phyloP scores from a whole-genome alignment of 768 basidiomycete species.

The Dioszegia hungarica region DNA sequence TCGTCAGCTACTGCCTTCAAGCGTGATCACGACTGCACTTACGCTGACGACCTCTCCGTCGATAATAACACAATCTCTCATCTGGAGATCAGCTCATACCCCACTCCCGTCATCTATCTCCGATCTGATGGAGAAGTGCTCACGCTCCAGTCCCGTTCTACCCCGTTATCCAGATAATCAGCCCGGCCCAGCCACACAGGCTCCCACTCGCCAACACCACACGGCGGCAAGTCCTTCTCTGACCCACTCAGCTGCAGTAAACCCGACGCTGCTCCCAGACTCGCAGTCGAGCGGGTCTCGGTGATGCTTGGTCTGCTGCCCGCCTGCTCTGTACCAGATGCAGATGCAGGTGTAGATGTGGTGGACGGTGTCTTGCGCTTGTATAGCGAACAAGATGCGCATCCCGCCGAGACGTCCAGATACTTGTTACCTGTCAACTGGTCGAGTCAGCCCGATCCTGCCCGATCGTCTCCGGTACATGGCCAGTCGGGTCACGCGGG shows the following conservation, averaged over 20 bases:
- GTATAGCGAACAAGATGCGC: conserved; percentile 42
- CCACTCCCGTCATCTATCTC: not conserved
- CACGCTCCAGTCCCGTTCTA: conserved; percentile 47
- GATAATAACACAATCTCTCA: conserved; percentile 38
- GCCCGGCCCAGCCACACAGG: conserved; percentile 42
- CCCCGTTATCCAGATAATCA: conserved; percentile 44
- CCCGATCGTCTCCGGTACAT: too few relatives aligned
- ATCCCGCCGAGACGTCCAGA: conserved; percentile 43
- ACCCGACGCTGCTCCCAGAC: conserved; percentile 1
- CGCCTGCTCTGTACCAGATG: too few relatives aligned
- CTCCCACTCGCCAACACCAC: conserved; percentile 45
- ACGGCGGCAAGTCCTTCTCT: not conserved
- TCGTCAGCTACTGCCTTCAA: conserved; percentile 18
- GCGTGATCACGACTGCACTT: conserved; percentile 5
- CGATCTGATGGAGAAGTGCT: conserved; percentile 6
- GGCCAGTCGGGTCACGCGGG: too few relatives aligned
- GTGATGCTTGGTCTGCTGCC: not conserved
- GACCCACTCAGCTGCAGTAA: not conserved
- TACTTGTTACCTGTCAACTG: conserved; percentile 44
- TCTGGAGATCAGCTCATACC: conserved; percentile 11
- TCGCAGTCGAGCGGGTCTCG: not conserved
- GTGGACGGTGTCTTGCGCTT: conserved; percentile 14
- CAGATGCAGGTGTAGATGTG: too few relatives aligned
- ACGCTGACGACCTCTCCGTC: conserved; percentile 46
- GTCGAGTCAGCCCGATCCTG: not conserved